Base-by-base conservation (phyloP, 2,329 filamentous ascomycete species). In the Colletotrichum sp. region DNA sequence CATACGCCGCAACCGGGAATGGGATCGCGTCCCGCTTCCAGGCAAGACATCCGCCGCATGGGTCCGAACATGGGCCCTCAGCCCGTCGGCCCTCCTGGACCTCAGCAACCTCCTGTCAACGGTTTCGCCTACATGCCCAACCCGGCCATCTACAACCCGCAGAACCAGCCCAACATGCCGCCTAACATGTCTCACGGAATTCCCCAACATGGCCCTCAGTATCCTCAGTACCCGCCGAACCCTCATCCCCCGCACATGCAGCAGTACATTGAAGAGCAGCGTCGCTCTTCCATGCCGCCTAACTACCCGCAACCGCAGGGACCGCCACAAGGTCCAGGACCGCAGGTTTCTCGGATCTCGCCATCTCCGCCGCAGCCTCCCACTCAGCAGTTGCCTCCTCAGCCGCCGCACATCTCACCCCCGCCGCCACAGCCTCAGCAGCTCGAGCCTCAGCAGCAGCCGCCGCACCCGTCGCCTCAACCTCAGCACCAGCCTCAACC, bases 81-180 rank as follows among this genome's bases (percentile, higher is more conserved):
- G 79, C 88, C 89, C 72, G 89, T 91, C 75, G 89, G 87, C 75
- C 89, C 94, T 78, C 88, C 88, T 52, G 91, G 91, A 52, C 89
- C 82, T 27, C 81, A 82, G 32, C 75, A 91, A 79, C 88, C 92
- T 32, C 88, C 89, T 32, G 87, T 90, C 75, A 94, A 94, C 80
- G 94, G 91, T 70, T 98, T 94, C 84, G 91, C 94, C 5, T 98
- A 96, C 82, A 95, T 97, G 88, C 93, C 94, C 5, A 96, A 97
- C 77, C 94, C 94, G 52, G 92, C 94, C 39, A 95, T 98, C 79
- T 98, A 98, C 85, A 95, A 95, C 80, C 92, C 92, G 12, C 94
- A 89, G 75, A 86, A 85, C 69, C 82, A 86, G 72, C 80, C 86
- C 39, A 84, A 83, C 56, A 86, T 88, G 80, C 86, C 83, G 61